Evolutionary conservation across 2,329 filamentous ascomycete species (phyloP).

Genomic region (Pyricularia sp.): DNA sequence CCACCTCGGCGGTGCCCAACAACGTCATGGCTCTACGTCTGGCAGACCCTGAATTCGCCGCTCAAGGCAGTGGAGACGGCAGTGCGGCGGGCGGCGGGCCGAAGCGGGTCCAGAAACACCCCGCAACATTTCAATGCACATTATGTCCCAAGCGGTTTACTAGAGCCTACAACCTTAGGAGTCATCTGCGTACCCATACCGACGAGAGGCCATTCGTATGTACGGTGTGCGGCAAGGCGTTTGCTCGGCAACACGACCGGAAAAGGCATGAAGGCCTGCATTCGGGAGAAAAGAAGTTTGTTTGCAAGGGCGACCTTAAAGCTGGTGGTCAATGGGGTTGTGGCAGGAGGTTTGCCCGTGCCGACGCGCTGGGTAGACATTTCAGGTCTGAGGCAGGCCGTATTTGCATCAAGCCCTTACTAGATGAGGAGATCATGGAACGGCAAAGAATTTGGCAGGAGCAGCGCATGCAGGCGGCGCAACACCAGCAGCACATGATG

Average conservation of each 20-base stretch:
- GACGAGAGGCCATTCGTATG: conserved; percentile 97
- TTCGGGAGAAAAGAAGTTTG: conserved; percentile 96
- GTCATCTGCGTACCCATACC: conserved; percentile 90
- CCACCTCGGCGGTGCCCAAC: conserved; percentile 52
- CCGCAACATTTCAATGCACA: conserved; percentile 90
- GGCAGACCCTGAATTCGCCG: conserved; percentile 78
- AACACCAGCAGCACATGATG: conserved; percentile 26
- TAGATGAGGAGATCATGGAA: conserved; percentile 87
- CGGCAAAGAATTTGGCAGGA: conserved; percentile 68
- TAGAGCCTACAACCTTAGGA: conserved; percentile 90
- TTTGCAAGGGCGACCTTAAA: conserved; percentile 87
- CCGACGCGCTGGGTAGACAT: conserved; percentile 87
- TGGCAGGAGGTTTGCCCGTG: conserved; percentile 83
- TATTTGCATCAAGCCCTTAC: conserved; percentile 92
- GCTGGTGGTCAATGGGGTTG: conserved; percentile 84
- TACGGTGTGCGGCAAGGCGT: conserved; percentile 93
- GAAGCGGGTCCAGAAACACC: conserved; percentile 93
- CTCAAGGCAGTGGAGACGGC: conserved; percentile 47
- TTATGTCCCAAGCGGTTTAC: conserved; percentile 95
- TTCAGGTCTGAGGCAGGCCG: conserved; percentile 93
- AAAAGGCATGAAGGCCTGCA: conserved; percentile 96
- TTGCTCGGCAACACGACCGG: conserved; percentile 92
- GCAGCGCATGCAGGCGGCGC: conserved; percentile 53
- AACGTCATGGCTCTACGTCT: conserved; percentile 76
- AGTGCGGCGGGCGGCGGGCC: conserved; percentile 46